Conservation (phyloP, 495 filamentous ascomycete species). For the Aspergillus baeticus region DNA sequence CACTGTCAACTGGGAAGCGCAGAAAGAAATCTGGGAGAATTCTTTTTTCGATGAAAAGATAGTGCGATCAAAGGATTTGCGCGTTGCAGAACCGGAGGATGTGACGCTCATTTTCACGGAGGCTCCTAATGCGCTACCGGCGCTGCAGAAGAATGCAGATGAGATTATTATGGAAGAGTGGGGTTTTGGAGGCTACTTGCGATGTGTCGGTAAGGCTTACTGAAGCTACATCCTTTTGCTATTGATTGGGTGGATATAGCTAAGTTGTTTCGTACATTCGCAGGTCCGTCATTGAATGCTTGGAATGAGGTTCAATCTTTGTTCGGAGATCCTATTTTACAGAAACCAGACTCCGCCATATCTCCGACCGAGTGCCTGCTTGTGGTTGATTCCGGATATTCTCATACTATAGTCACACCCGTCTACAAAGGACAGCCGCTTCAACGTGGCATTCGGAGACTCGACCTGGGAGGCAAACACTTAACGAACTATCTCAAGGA, state of each 20-base stretch:
- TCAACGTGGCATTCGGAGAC: constrained; percentile 76
- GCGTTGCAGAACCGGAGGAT: constrained; percentile 57
- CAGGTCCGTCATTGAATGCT: constrained; percentile 73
- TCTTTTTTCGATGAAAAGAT: constrained; percentile 79
- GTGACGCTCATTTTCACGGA: constrained; percentile 85
- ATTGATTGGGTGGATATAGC: background rate
- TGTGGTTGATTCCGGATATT: constrained; percentile 88
- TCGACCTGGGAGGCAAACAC: constrained; percentile 90
- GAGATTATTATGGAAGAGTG: constrained; percentile 98
- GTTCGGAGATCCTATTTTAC: constrained; percentile 48
- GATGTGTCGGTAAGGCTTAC: constrained; percentile 53
- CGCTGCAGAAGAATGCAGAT: constrained; percentile 84
- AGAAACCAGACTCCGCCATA: constrained; percentile 26
- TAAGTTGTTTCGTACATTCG: constrained; percentile 7
- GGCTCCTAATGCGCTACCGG: constrained; percentile 80
- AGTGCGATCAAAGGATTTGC: constrained; percentile 39
- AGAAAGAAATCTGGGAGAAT: constrained; percentile 95
- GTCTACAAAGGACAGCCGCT: constrained; percentile 77
- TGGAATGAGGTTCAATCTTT: constrained; percentile 75
- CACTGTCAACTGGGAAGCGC: constrained; percentile 93
- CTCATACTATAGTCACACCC: constrained; percentile 89
- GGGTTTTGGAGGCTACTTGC: constrained; percentile 84
- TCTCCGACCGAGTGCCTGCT: constrained; percentile 78
- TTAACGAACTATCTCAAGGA: constrained; percentile 95
- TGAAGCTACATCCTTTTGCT: background rate